These are phyloP conservation scores for Lavandula angustifolia DNA, from an alignment of 257 asterid genomes.

Conservation along the genomic window DNA sequence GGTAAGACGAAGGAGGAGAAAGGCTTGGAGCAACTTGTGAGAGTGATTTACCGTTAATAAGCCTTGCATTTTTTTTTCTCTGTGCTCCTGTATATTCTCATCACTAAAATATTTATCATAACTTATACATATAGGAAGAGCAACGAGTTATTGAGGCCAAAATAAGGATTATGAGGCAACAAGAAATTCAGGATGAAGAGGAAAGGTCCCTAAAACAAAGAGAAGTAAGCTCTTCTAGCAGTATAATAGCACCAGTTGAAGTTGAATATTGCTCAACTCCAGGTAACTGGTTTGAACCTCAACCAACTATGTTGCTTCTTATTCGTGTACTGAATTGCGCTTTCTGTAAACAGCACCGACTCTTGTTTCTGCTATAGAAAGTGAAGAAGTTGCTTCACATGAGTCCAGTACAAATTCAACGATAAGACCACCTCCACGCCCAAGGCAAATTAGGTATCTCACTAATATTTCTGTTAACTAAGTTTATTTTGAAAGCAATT, in stretches of 20 bases:
- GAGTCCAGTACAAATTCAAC: slow-evolving; percentile 47
- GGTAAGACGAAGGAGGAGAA: slow-evolving; percentile 91
- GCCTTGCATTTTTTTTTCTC: background rate
- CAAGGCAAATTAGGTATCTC: slow-evolving; percentile 75
- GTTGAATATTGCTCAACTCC: slow-evolving; percentile 60
- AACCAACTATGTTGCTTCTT: background rate
- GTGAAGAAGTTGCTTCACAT: slow-evolving; percentile 58
- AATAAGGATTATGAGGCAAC: slow-evolving; percentile 93
- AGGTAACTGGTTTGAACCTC: slow-evolving; percentile 48
- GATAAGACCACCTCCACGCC: slow-evolving; percentile 47
- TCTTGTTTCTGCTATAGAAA: slow-evolving; percentile 60
- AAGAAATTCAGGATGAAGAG: slow-evolving; percentile 91
- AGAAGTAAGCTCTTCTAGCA: slow-evolving; percentile 63
- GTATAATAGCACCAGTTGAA: slow-evolving; percentile 54
- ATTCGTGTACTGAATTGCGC: slow-evolving; percentile 19
- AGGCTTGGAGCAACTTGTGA: slow-evolving; percentile 89
- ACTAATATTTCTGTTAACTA: background rate
- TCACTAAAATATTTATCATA: slow-evolving; percentile 2
- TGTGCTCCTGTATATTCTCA: slow-evolving; percentile 20
- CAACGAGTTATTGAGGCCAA: slow-evolving; percentile 97
- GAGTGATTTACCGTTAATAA: slow-evolving; percentile 34
- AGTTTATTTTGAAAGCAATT: slow-evolving; percentile 12
- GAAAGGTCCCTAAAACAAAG: slow-evolving; percentile 60
- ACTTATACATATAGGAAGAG: slow-evolving; percentile 67
- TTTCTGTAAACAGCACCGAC: slow-evolving; percentile 51